These are phyloP conservation scores for Begonia loranthoides DNA, from an alignment of 306 rosid genomes.

Conservation along the genomic window DNA sequence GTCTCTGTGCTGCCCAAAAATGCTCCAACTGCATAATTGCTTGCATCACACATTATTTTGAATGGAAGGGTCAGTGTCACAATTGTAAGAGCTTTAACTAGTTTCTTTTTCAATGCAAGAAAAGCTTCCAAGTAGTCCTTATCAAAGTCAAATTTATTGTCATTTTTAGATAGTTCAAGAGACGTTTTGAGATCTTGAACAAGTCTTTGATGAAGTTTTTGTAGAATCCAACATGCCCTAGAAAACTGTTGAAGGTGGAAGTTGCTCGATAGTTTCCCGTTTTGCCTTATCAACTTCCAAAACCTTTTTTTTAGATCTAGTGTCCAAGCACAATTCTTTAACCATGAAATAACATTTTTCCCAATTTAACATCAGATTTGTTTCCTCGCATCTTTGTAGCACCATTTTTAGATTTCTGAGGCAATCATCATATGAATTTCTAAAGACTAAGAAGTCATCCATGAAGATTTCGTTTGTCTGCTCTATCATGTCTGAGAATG, in stretches of 20 bases:
- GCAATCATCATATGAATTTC: background rate
- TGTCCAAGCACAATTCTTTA: background rate
- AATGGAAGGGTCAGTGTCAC: background rate
- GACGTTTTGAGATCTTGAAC: background rate
- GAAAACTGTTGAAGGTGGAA: background rate
- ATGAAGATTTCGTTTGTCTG: constrained; percentile 1
- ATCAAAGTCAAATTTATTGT: background rate
- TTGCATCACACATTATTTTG: background rate
- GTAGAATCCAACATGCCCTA: background rate
- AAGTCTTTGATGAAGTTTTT: background rate
- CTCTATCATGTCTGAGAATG: background rate
- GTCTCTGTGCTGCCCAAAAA: background rate
- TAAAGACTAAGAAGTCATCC: background rate
- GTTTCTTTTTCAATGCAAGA: background rate
- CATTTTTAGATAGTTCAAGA: background rate
- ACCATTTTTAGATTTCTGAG: background rate
- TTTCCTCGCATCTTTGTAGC: background rate
- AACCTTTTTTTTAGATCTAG: background rate
- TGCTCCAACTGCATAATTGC: background rate
- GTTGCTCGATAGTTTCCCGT: background rate
- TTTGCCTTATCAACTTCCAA: background rate
- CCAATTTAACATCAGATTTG: background rate
- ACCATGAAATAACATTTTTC: constrained; percentile 3
- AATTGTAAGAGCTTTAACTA: background rate
- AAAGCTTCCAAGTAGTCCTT: background rate